Base-by-base conservation (phyloP, 140 eudicot species). In the Erigeron philadelphicus region DNA sequence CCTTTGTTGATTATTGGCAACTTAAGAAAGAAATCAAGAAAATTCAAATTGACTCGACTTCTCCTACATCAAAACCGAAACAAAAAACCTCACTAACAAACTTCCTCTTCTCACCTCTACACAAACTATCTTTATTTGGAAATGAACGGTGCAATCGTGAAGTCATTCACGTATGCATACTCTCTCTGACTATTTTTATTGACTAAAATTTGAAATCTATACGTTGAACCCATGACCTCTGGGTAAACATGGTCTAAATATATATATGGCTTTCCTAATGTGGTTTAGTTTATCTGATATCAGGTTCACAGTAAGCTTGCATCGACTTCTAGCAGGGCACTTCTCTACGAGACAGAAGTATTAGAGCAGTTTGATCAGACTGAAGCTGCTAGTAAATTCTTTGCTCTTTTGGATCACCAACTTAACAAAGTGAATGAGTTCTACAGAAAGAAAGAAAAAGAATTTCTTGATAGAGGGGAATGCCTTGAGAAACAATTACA, bases 351-450 rank as follows among this genome's bases (percentile, higher is more conserved):
- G 75, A 89, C 99, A 3, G 94, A 93, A 80, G 68, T 93, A 81
- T 75, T 86, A n/a, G 98, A 93, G 76, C 85, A 89, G 55, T 80
- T 93, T 77, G 84, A 79, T 59, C 89, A 82, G 38, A 66, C 79
- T 47, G 94, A 93, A 71, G 93, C 89, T 19, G 86, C 89, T 21
- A 61, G 60, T 55, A 90, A 87, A 58, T 89, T 89, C 67, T 93
- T 93, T 16, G 72, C 90, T 0, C 83, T 81, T 72, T 78, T 93
- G 82, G 99, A 93, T 70, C 89, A 50, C 17, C 97, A 93, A 66
- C 97, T 93, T 73, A 93, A 93, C 78, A 93, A 93, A 73, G 99
- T 93, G 80, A 93, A 93, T 43, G 94, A 85, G 21, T 93, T 93
- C 64, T 93, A 81, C 55, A 75, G 75, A 68, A 81, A 72, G 59